Percentiles rank a stretch among this genome's conserved stretches.
phyloP scores from a whole-genome alignment of 371 early-diverging fungal genomes.

The Blakeslea trispora region DNA sequence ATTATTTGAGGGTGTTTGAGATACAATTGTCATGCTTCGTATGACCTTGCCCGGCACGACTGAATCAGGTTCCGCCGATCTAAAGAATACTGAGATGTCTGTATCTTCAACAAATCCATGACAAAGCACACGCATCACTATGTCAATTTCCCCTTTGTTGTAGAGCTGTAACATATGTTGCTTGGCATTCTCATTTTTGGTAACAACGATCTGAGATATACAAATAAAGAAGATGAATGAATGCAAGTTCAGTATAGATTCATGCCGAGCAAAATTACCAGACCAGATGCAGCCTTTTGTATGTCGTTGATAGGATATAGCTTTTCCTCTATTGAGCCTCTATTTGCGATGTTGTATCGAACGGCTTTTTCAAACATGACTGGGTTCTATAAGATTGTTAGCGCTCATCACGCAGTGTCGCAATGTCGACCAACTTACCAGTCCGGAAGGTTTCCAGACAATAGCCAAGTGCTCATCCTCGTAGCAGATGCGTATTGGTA shows the following conservation, averaged over 20 bases:
- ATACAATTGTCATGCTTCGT: conserved; percentile 21
- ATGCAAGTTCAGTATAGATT: neutral
- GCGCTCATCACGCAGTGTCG: conserved; percentile 11
- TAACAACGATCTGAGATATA: conserved; percentile 42
- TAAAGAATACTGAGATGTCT: conserved; percentile 14
- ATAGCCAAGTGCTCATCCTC: conserved; percentile 55
- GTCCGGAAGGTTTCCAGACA: conserved; percentile 58
- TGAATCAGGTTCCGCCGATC: conserved; percentile 13
- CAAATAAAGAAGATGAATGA: too few relatives aligned
- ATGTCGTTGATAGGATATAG: conserved; percentile 37
- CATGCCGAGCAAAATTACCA: conserved; percentile 38
- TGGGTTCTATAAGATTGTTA: conserved; percentile 17
- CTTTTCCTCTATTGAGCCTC: conserved; percentile 22
- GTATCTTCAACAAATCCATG: conserved; percentile 41
- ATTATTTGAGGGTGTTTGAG: conserved; percentile 50
- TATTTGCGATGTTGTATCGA: conserved; percentile 21
- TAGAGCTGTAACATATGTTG: conserved; percentile 31
- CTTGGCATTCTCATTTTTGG: conserved; percentile 41
- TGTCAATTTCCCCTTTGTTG: conserved; percentile 26
- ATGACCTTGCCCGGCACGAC: conserved; percentile 14
- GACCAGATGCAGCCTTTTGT: conserved; percentile 59
- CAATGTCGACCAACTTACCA: conserved; percentile 26
- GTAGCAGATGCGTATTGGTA: conserved; percentile 43
- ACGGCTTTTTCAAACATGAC: conserved; percentile 34
- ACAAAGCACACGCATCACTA: conserved; percentile 47